Evolutionary conservation across 2,329 filamentous ascomycete genomes (phyloP).

Genomic region (Aschersonia sp.): DNA sequence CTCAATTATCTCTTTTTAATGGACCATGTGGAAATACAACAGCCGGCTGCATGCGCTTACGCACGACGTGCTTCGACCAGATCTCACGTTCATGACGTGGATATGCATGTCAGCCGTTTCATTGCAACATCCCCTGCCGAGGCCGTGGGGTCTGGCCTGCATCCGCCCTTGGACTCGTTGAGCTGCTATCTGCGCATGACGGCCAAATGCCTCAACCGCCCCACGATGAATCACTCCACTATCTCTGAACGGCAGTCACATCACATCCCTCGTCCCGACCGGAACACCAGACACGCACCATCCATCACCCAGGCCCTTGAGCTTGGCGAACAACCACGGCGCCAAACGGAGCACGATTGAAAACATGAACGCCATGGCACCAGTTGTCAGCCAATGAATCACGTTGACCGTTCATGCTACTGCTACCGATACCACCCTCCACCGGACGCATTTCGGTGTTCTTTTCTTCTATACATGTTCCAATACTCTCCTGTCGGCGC

Average conservation of each 20-base stretch:
- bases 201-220: conserved; percentile 6
- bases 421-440: not conserved
- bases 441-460: not conserved
- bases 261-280: conserved; percentile 3
- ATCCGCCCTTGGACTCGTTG: conserved; percentile 3
- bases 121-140: conserved; percentile 1
- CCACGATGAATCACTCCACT: conserved; percentile 3
- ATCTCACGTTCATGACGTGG: conserved; percentile 1
- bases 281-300: not conserved
- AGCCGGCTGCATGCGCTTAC: conserved; percentile 2
- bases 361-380: not conserved
- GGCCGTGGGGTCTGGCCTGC: conserved; percentile 6
- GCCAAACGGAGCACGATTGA: not conserved
- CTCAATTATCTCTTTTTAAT: not conserved
- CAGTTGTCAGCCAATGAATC: not conserved
- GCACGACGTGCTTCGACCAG: not conserved
- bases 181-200: conserved; percentile 3
- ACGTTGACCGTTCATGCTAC: not conserved
- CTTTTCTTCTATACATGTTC: too few relatives aligned
- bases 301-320: not conserved
- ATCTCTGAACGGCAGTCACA: conserved; percentile 3
- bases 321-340: too few relatives aligned
- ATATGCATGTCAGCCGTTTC: conserved; percentile 5
- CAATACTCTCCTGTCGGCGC: too few relatives aligned
- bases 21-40: not conserved